Evolutionary conservation across 192 early-diverging fungal species (phyloP).

Genomic region (Thoreauomyces humboldtii): DNA sequence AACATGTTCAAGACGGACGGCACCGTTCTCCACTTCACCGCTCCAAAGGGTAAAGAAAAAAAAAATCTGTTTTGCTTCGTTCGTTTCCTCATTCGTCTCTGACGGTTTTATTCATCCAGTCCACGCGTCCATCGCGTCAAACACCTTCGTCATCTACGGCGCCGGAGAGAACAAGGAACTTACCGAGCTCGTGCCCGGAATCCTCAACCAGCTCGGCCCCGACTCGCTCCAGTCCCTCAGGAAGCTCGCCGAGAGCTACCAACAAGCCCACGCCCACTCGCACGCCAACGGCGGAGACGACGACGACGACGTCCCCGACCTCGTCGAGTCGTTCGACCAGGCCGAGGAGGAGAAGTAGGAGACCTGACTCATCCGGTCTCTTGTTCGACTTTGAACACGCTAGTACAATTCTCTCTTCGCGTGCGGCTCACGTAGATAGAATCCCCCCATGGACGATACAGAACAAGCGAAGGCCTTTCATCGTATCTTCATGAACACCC

Average conservation of each 20-base stretch:
- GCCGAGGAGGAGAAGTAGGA: no score
- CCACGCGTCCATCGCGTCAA: conserved; percentile 78
- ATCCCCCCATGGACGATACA: no score
- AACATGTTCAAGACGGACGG: conserved; percentile 98
- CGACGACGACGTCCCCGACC: conserved; percentile 94
- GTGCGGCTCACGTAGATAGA: no score
- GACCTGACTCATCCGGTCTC: no score
- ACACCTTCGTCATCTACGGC: conserved; percentile 96
- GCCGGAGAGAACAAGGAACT: conserved; percentile 77
- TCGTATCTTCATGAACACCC: no score
- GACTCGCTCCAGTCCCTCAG: conserved; percentile 85
- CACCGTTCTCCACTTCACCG: conserved; percentile 86
- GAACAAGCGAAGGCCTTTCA: no score
- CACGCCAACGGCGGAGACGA: conserved; percentile 49
- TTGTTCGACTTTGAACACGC: no score
- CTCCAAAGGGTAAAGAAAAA: conserved; percentile 73
- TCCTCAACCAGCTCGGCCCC: conserved; percentile 83
- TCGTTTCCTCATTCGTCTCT: neutral
- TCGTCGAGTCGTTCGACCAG: conserved; percentile 58
- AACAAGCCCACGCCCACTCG: conserved; percentile 58
- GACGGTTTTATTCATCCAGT: conserved; percentile 42
- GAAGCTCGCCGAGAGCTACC: conserved; percentile 83
- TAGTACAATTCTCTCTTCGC: no score
- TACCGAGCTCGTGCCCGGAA: conserved; percentile 75
- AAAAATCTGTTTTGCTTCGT: neutral